Evolutionary conservation across 192 early-diverging fungal species (phyloP).

Genomic region (Geranomyces variabilis): DNA sequence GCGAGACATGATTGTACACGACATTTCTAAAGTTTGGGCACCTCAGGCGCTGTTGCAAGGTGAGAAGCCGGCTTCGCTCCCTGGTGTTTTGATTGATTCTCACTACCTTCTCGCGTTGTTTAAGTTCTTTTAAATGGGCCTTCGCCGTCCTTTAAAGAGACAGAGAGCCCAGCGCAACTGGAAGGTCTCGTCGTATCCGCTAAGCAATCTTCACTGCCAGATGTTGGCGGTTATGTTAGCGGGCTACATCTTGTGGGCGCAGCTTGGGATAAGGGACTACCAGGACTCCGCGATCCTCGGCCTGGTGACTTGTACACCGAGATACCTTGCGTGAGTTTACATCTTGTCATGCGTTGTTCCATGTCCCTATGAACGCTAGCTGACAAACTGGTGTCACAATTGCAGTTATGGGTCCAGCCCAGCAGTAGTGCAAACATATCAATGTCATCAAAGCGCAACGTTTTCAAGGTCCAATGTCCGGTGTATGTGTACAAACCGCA

Average conservation of each 20-base stretch:
- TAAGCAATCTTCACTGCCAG: conserved; percentile 31
- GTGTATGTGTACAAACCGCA: conserved; percentile 2
- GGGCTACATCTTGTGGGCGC: conserved; percentile 26
- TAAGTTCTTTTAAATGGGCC: background rate
- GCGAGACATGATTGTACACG: conserved; percentile 14
- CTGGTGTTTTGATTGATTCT: too few species aligned
- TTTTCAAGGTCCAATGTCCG: background rate
- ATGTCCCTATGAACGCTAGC: background rate
- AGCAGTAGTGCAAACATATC: background rate
- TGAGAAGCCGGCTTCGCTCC: background rate
- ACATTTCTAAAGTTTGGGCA: conserved; percentile 24
- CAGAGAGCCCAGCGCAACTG: background rate
- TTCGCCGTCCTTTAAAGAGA: background rate
- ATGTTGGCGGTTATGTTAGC: conserved; percentile 20
- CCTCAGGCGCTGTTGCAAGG: conserved; percentile 27
- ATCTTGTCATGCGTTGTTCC: too few species aligned
- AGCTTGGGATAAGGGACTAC: conserved; percentile 24
- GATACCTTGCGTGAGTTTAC: conserved; percentile 16
- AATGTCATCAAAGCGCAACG: background rate
- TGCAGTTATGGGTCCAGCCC: conserved; percentile 5
- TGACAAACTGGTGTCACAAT: background rate
- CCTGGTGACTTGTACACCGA: conserved; percentile 1
- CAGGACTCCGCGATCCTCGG: conserved; percentile 17
- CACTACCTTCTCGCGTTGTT: background rate
- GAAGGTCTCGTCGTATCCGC: conserved; percentile 26